Conservation (phyloP, 108 stramenopile genomes). For the Cyclotella choctawhatcheeana region DNA sequence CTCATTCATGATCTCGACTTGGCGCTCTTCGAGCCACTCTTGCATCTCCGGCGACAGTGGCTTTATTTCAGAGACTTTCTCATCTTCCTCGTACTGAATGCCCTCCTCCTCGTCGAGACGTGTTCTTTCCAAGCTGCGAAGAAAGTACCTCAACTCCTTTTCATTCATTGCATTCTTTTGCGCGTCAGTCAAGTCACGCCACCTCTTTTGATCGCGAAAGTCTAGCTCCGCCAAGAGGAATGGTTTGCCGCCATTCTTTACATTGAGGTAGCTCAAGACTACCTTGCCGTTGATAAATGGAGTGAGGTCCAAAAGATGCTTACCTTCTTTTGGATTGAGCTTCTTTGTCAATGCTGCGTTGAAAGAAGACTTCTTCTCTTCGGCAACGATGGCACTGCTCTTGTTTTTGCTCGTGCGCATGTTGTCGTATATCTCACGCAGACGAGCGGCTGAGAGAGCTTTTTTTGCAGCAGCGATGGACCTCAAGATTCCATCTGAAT, state of each 20-base stretch:
- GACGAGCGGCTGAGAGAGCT: not conserved
- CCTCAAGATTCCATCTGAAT: not conserved
- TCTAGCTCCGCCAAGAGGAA: slow-evolving; percentile 2
- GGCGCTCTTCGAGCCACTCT: not conserved
- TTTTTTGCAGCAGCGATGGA: not conserved
- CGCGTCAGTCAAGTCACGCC: not conserved
- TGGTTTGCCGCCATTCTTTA: not conserved
- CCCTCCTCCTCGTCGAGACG: not conserved
- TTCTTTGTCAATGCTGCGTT: not conserved
- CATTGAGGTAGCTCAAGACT: not conserved
- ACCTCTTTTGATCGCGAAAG: not conserved
- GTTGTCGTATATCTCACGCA: not conserved
- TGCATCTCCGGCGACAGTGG: not conserved
- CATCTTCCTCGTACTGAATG: not conserved
- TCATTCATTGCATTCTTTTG: not conserved
- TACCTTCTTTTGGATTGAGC: not conserved
- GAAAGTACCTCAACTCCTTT: not conserved
- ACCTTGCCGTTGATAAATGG: not conserved
- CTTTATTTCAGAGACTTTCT: not conserved
- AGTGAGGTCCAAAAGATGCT: not conserved
- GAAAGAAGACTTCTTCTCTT: not conserved
- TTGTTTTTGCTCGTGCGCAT: not conserved
- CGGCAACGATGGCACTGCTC: not conserved
- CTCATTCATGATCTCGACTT: too few relatives aligned
- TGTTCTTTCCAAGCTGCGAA: not conserved